Evolutionary conservation across 2,329 filamentous ascomycete species (phyloP), one percentile per base, ranked within the genome.

Genomic region (Onygenales sp.): DNA sequence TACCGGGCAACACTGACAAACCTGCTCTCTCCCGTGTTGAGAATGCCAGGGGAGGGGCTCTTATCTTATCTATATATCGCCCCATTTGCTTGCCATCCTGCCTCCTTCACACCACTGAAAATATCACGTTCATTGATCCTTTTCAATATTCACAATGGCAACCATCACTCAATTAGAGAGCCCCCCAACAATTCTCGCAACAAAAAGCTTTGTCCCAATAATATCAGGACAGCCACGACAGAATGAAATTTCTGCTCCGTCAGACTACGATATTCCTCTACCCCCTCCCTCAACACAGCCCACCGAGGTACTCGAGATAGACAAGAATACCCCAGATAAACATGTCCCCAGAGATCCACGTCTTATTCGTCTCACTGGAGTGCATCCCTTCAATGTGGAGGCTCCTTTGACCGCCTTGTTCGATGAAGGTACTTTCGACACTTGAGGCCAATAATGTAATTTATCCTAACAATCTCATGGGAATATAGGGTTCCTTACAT

Each of bases 351-450:
- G 91, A 66, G 90, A 95, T 70, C 77, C 86, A 1, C 80, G 90
- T 42, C 75, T 96, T 13, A 93, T 96, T 58, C 81, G 91, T 49
- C 75, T 96, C 11, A 96, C 91, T 9, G 91, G 91, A 27, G 80
- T 88, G 5, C 91, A 95, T 68, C 91, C 91, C 1, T 95, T 94
- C 75, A 96, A 96, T 62, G 85, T 87, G 48, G 91, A 96, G 70
- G 80, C 91, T 8, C 90, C 91, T 0, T 72, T 96, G 7, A 87
- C 82, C 52, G 82, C 83, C 13, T 74, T 95, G 1, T 95, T 84
- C 68, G 79, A 92, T 54, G 76, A 83, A 63, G 71, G 66, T 69
- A 61, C 53, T 42, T 44, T 51, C 32, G 3, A 27, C 42, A 21
- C 2, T 21, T 14, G n/a, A 42, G 21, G 17, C 27, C 55, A 44